Evolutionary conservation across 306 rosid genomes (phyloP), one percentile per base, ranked within the genome.

Genomic region (Gillenia trifoliata): DNA sequence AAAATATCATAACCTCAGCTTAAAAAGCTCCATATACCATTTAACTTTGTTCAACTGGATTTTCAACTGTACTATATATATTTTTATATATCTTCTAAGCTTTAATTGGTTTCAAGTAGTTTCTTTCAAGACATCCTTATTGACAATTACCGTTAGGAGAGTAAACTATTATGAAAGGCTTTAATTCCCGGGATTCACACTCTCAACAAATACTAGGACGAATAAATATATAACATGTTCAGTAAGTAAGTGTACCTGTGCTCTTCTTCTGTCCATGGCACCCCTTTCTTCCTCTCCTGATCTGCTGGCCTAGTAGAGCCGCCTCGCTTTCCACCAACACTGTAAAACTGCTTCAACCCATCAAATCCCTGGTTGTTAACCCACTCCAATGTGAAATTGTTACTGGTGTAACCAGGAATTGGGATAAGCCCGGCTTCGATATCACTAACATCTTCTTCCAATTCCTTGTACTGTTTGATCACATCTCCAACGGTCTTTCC

Each of bases 181-280:
- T 47, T 47, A 47, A 47, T 15, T 47, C 52, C 17, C 52, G 52
- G 52, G 20, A 47, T 47, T 47, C 20, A 47, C 17, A 17, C 52
- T 47, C 52, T 47, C 52, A 47, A 47, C 20, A 47, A 47, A 15
- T 55, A 33, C 11, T 26, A 16, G 28, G 36, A 47, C 43, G 33
- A 57, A 23, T 3, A 34, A 55, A 59, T 22, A 30, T 40, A 30
- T 17, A 6, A 29, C 11, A 59, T 8, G 3, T 20, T 64, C 68
- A 64, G 3, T 19, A 33, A 28, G 68, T 2, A 83, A n/a, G 62
- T 86, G 91, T 86, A 93, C 98, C 97, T 93, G 84, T 92, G 97
- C 73, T 92, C 97, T 71, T 89, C 93, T 82, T 91, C 97, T 16
- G 95, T 89, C 97, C 98, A 93, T 25, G 98, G 95, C 19, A 90